Percentiles rank a stretch among this genome's conserved stretches.
Conservation (phyloP, 2,329 filamentous ascomycete species). For the Salinomyces thailandicus region DNA sequence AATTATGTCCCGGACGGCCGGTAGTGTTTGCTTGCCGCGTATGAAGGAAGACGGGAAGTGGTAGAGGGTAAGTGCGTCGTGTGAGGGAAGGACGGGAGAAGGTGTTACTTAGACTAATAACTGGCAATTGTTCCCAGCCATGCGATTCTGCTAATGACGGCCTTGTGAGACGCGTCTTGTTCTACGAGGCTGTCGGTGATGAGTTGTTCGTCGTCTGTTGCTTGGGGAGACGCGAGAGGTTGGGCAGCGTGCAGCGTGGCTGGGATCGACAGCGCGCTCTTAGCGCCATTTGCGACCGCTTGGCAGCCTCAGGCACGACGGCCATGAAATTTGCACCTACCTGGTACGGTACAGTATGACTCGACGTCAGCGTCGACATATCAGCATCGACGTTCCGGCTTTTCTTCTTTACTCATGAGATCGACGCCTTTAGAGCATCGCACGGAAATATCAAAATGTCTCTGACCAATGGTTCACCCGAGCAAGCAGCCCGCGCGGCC, state of each 20-base stretch:
- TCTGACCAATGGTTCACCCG: slow-evolving; percentile 71
- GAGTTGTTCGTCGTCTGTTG: too few relatives aligned
- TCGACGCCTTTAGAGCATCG: not conserved
- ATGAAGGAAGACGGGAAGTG: slow-evolving; percentile 2
- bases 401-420: too few relatives aligned
- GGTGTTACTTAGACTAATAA: slow-evolving; percentile 8
- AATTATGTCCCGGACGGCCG: slow-evolving; percentile 5
- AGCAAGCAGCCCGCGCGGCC: slow-evolving; percentile 65
- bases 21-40: not conserved
- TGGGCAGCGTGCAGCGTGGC: not conserved
- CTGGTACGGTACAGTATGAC: too few relatives aligned
- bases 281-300: not conserved
- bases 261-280: not conserved
- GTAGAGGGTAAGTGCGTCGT: slow-evolving; percentile 4
- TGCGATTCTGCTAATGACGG: not conserved
- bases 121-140: not conserved
- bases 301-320: not conserved
- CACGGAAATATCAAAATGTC: slow-evolving; percentile 55
- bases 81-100: slow-evolving; percentile 6
- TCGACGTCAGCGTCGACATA: too few relatives aligned
- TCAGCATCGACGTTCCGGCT: too few relatives aligned
- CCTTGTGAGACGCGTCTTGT: too few relatives aligned
- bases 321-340: not conserved
- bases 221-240: not conserved
- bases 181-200: too few relatives aligned